These are phyloP conservation scores for Alternaria infectoria DNA, from an alignment of 2,329 filamentous ascomycete species.

Conservation along the genomic window DNA sequence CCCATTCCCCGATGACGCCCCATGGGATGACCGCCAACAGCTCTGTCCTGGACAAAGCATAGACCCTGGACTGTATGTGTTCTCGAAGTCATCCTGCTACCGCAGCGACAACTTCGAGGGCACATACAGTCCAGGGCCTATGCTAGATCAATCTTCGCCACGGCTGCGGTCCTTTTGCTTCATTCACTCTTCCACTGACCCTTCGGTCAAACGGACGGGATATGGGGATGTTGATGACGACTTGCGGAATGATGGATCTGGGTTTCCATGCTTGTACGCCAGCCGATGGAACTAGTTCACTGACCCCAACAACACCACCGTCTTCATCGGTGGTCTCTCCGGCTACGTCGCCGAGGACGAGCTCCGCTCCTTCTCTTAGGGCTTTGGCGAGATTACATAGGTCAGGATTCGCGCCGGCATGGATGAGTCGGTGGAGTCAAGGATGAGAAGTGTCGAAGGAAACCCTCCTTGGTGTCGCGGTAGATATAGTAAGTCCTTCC, in stretches of 20 bases:
- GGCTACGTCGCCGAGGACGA: slow-evolving; percentile 99
- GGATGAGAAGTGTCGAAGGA: background rate
- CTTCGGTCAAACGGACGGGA: too few relatives aligned
- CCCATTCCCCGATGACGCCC: background rate
- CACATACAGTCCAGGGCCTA: slow-evolving; percentile 12
- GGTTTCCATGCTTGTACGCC: too few relatives aligned
- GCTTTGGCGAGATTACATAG: slow-evolving; percentile 98
- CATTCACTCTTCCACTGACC: background rate
- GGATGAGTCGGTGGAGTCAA: slow-evolving; percentile 67
- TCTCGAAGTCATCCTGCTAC: background rate
- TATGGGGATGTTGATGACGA: too few relatives aligned
- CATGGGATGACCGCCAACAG: background rate
- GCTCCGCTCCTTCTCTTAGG: slow-evolving; percentile 98
- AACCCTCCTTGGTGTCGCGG: background rate
- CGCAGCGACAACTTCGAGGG: slow-evolving; percentile 21
- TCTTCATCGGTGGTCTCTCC: slow-evolving; percentile 95
- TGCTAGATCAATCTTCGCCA: slow-evolving; percentile 8
- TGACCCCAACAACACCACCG: slow-evolving; percentile 98
- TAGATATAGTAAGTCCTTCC: background rate
- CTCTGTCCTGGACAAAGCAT: slow-evolving; percentile 5
- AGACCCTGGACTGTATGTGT: too few relatives aligned
- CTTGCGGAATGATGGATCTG: too few relatives aligned
- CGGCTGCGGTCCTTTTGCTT: background rate
- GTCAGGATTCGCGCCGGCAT: slow-evolving; percentile 99
- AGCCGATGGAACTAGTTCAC: slow-evolving; percentile 86